Percentiles rank a stretch among this genome's conserved stretches.
phyloP scores from a whole-genome alignment of 2,329 filamentous ascomycete species.

The Dactylellina drechsleri region DNA sequence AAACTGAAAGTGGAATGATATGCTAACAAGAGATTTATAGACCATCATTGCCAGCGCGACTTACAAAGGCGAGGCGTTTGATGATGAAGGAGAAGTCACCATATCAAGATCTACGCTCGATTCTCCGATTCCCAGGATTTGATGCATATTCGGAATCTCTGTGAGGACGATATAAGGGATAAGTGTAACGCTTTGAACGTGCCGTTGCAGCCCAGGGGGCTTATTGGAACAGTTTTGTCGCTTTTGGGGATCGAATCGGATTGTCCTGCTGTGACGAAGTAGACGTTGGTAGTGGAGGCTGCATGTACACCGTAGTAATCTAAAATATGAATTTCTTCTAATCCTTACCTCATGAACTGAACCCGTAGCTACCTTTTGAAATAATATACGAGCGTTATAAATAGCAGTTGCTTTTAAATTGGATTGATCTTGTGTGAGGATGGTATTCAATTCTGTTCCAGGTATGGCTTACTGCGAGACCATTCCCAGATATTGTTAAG shows the following conservation, averaged over 20 bases:
- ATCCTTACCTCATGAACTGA: too few relatives aligned
- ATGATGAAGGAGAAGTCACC: background rate
- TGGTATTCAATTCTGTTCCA: too few relatives aligned
- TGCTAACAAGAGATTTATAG: background rate
- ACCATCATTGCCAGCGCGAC: background rate
- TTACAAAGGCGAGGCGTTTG: conserved; percentile 19
- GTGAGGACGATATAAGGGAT: background rate
- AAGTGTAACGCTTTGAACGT: background rate
- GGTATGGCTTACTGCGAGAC: too few relatives aligned
- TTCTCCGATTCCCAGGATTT: conserved; percentile 4
- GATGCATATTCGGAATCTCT: background rate
- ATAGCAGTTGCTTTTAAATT: too few relatives aligned
- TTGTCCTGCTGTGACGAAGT: background rate
- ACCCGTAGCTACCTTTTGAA: too few relatives aligned
- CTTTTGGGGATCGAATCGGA: background rate
- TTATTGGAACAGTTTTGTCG: background rate
- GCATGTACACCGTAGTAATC: too few relatives aligned
- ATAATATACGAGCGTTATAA: too few relatives aligned
- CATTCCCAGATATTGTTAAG: too few relatives aligned
- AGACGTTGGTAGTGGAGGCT: too few relatives aligned
- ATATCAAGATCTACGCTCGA: background rate
- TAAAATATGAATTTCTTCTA: too few relatives aligned
- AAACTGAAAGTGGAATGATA: background rate
- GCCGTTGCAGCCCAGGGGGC: background rate
- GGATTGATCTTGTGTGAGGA: too few relatives aligned